Evolutionary conservation across 2,329 filamentous ascomycete species (phyloP).

Genomic region (Teratosphaeria nubilosa): DNA sequence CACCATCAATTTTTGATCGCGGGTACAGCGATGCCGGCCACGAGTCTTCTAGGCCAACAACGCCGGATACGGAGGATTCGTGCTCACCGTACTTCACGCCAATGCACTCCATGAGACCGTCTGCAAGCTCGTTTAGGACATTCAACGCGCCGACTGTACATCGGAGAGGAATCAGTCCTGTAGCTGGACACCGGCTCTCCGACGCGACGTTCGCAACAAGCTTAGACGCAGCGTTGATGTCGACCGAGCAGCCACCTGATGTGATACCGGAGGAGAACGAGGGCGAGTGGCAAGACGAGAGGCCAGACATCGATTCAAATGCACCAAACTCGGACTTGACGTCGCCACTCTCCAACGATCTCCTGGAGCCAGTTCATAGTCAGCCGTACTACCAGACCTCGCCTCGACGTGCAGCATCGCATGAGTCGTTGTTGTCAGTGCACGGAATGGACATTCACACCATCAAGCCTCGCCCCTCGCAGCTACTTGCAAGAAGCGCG

Average conservation of each 20-base stretch:
- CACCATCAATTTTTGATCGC: conserved; percentile 69
- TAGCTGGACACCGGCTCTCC: conserved; percentile 13
- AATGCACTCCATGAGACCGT: conserved; percentile 48
- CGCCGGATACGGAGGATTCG: conserved; percentile 60
- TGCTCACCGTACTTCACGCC: conserved; percentile 53
- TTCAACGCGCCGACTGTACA: conserved; percentile 11
- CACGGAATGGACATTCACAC: conserved; percentile 77
- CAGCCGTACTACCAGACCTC: conserved; percentile 30
- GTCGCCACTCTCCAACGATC: conserved; percentile 18
- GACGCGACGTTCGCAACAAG: conserved; percentile 23
- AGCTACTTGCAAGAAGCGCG: conserved; percentile 53
- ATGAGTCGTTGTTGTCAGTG: conserved; percentile 82
- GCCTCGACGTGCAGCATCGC: conserved; percentile 60
- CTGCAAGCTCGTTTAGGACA: conserved; percentile 32
- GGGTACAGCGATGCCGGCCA: conserved; percentile 46
- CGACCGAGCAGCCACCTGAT: conserved; percentile 11
- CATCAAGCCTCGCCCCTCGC: conserved; percentile 62
- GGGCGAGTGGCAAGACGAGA: conserved; percentile 17
- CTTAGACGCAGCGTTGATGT: conserved; percentile 17
- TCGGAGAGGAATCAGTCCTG: conserved; percentile 8
- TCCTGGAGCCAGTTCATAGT: conserved; percentile 18
- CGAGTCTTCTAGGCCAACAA: conserved; percentile 66
- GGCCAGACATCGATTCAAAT: conserved; percentile 2
- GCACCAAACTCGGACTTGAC: conserved; percentile 4
- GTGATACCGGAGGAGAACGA: conserved; percentile 23